phyloP scores from a whole-genome alignment of 2,329 filamentous ascomycete species.

The Ophiostoma sp. region DNA sequence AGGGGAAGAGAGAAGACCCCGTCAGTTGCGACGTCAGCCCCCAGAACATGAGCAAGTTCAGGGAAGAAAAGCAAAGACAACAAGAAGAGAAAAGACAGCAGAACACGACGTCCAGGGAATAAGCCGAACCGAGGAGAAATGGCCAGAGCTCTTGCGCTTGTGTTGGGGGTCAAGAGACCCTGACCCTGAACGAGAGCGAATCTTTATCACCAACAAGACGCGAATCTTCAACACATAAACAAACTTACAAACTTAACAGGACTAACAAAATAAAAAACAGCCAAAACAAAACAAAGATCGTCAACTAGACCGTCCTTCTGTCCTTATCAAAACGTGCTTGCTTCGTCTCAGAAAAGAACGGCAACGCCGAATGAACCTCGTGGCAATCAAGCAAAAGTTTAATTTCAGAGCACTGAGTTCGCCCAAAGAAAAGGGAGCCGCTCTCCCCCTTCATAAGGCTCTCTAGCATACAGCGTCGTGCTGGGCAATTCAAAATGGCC shows the following conservation, averaged over 20 bases:
- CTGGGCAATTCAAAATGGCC: neutral
- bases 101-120: neutral
- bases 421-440: neutral
- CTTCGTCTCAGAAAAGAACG: constrained; percentile 8
- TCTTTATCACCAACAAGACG: neutral
- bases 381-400: neutral
- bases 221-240: neutral
- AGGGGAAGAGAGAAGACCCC: neutral
- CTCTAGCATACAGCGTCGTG: neutral
- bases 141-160: neutral
- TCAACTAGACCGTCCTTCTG: neutral
- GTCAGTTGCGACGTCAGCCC: neutral
- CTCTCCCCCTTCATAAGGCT: neutral
- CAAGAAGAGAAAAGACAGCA: neutral
- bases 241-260: neutral
- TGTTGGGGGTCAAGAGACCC: neutral
- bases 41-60: neutral
- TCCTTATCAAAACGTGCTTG: neutral
- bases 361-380: constrained; percentile 14
- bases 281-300: neutral
- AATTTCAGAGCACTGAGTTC: neutral
- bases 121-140: neutral
- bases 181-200: neutral
- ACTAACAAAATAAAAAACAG: neutral
- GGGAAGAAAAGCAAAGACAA: neutral